phyloP scores from a whole-genome alignment of 805 yeast genomes.

The Wickerhamomyces rabaulensis region DNA sequence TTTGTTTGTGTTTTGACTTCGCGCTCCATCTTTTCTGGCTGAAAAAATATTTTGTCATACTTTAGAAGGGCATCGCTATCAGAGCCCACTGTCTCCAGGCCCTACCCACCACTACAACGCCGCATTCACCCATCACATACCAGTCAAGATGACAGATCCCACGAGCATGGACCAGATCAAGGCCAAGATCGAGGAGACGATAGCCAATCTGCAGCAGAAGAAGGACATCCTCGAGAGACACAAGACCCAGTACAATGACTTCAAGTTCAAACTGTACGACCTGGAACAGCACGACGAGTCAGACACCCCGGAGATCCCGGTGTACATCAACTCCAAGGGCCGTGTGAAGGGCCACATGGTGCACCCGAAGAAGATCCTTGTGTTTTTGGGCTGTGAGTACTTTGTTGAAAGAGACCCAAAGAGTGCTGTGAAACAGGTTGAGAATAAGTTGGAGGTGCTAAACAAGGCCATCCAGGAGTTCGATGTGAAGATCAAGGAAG shows the following conservation, averaged over 20 bases:
- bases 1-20: neutral
- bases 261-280: constrained; percentile 17
- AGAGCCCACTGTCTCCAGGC: no score
- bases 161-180: constrained; percentile 14
- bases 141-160: neutral
- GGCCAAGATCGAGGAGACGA: constrained; percentile 3
- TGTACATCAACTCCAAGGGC: constrained; percentile 17
- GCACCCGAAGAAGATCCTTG: constrained; percentile 23
- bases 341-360: constrained; percentile 14
- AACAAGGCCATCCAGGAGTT: constrained; percentile 38
- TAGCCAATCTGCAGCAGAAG: constrained; percentile 7
- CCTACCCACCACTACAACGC: no score
- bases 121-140: no score
- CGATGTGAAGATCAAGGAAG: constrained; percentile 33
- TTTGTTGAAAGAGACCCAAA: constrained; percentile 29
- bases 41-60: neutral
- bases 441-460: constrained; percentile 25
- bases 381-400: constrained; percentile 36
- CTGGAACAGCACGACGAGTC: constrained; percentile 7
- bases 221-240: constrained; percentile 10
- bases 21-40: neutral
- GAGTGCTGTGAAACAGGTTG: constrained; percentile 27
- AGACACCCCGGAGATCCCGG: constrained; percentile 10
- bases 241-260: constrained; percentile 15
- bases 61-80: no score